Base-by-base conservation (phyloP, 768 basidiomycete genomes). In the Collybia mongolica region DNA sequence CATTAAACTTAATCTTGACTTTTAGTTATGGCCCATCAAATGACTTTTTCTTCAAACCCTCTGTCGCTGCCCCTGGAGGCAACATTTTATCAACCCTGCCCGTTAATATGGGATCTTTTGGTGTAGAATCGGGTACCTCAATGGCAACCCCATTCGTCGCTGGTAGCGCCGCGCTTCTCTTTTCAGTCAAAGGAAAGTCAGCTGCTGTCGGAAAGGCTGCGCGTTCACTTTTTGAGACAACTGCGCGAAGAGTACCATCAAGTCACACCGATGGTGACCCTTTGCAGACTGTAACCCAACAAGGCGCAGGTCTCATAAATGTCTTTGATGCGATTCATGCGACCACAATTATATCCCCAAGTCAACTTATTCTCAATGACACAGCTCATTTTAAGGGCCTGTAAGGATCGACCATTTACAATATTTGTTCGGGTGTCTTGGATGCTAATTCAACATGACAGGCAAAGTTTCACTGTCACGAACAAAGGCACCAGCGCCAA, bases 351-450 rank as follows among this genome's bases (percentile, higher is more conserved):
- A 65, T 87, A 23, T 72, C 76, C 3, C 83, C 82, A 8, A 72
- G 74, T 12, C 76, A 84, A 58, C 67, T 87, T n/a, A 55, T 80
- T 35, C 64, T 85, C 37, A 87, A 87, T 54, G 85, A 86, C 60
- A 86, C 84, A 3, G 73, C 78, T 9, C 70, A 83, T 58, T 79
- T 81, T 61, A 65, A 69, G 46, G 60, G 65, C 26, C 40, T 61
- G 77, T 79, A 58, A 50, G 75, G 66, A n/a, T 9, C 18, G 45
- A 28, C 4, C 49, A 22, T 49, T 15, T 64, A 7, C 24, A 26
- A 3, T 12, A 32, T 9, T 5, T 32, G 9, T 11, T 32, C 14
- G 32, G 32, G 32, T 32, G 32, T 9, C 32, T 32, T 9, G 7
- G 3, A 32, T 32, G 32, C 32, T 32, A 32, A 32, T 32, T 32